Conservation (phyloP, 2,329 filamentous ascomycete genomes). For the Pezicula carpinea region DNA sequence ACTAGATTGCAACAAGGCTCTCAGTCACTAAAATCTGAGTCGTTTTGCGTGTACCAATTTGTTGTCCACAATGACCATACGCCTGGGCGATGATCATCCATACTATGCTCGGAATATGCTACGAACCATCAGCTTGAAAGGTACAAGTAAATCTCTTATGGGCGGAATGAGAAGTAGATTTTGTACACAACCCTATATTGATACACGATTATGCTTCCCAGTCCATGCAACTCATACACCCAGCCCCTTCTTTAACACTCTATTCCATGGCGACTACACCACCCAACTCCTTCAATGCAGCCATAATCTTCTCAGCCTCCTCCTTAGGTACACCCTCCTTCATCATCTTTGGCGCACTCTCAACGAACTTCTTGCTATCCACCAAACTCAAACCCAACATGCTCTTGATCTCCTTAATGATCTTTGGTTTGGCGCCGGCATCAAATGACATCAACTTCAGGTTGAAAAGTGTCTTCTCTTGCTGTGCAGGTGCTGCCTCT, state of each 20-base stretch:
- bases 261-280: conserved; percentile 91
- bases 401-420: conserved; percentile 99
- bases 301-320: conserved; percentile 97
- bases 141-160: too few species aligned
- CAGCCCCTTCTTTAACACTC: conserved; percentile 17
- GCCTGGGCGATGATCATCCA: too few species aligned
- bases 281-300: conserved; percentile 87
- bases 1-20: too few species aligned
- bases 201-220: conserved; percentile 23
- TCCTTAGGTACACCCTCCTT: conserved; percentile 99
- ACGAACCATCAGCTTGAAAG: too few species aligned
- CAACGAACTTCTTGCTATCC: conserved; percentile 99
- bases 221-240: conserved; percentile 17
- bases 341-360: conserved; percentile 96
- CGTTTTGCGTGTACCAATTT: too few species aligned
- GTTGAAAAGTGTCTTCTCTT: conserved; percentile 97
- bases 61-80: too few species aligned
- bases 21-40: too few species aligned
- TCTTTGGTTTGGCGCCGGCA: conserved; percentile 85
- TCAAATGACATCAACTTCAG: conserved; percentile 92
- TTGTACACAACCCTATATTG: conserved; percentile 30
- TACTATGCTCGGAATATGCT: too few species aligned
- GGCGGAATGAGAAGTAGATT: conserved; percentile 14
- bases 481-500: conserved; percentile 79
- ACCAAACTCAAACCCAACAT: conserved; percentile 93